phyloP scores from a whole-genome alignment of 192 early-diverging fungal genomes.

The Linnemannia hyalina region DNA sequence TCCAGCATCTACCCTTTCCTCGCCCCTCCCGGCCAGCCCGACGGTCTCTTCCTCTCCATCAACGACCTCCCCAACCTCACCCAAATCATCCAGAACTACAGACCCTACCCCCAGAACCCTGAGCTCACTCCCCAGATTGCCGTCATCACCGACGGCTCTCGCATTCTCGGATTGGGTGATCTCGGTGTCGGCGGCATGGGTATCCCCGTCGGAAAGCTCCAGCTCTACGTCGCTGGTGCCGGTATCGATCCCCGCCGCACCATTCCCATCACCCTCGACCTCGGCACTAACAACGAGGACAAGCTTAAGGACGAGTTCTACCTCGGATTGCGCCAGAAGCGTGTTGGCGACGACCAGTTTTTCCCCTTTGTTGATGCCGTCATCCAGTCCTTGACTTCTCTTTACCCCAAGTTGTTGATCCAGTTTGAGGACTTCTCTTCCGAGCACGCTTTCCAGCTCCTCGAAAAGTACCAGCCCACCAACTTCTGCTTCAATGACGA shows the following conservation, averaged over 20 bases:
- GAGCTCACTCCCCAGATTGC: constrained; percentile 79
- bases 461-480: constrained; percentile 82
- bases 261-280: constrained; percentile 92
- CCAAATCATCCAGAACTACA: constrained; percentile 86
- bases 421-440: constrained; percentile 98
- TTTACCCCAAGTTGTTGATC: constrained; percentile 87
- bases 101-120: constrained; percentile 67
- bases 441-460: constrained; percentile 90
- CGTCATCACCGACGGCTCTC: constrained; percentile 96
- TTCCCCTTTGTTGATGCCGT: constrained; percentile 88
- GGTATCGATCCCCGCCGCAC: constrained; percentile 90
- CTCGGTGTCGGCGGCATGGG: constrained; percentile 96
- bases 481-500: constrained; percentile 96
- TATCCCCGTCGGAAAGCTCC: constrained; percentile 96
- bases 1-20: constrained; percentile 91
- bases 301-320: constrained; percentile 91
- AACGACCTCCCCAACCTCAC: constrained; percentile 80
- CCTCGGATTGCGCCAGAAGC: constrained; percentile 81
- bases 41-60: constrained; percentile 91
- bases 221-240: constrained; percentile 88
- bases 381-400: constrained; percentile 72
- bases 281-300: constrained; percentile 91
- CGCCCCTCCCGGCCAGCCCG: constrained; percentile 77
- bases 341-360: constrained; percentile 77
- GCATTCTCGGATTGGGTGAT: constrained; percentile 95